These are phyloP conservation scores for Naganishia vaughanmartiniae DNA, from an alignment of 768 basidiomycete genomes.

Conservation along the genomic window DNA sequence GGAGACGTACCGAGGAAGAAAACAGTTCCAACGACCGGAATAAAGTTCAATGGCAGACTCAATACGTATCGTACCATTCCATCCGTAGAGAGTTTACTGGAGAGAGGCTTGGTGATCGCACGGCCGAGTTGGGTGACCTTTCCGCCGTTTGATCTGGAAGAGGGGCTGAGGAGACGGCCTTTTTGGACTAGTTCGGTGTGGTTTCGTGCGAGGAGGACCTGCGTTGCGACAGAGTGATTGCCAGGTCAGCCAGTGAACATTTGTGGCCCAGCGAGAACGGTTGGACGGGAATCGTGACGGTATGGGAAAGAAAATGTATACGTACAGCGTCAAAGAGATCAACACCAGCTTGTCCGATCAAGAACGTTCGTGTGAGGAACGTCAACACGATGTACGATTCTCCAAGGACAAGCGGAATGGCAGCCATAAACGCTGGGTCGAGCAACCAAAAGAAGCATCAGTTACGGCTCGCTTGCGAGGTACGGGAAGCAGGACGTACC, in stretches of 20 bases:
- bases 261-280: background rate
- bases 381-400: constrained; percentile 55
- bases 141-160: constrained; percentile 38
- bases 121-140: constrained; percentile 58
- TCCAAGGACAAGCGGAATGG: constrained; percentile 57
- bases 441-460: background rate
- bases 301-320: background rate
- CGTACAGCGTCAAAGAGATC: constrained; percentile 58
- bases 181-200: constrained; percentile 54
- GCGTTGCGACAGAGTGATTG: background rate
- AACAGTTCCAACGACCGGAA: constrained; percentile 66
- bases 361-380: constrained; percentile 57
- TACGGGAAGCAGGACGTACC: constrained; percentile 48
- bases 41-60: constrained; percentile 66
- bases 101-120: constrained; percentile 55
- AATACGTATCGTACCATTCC: constrained; percentile 61
- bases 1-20: constrained; percentile 57
- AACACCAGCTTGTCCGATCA: constrained; percentile 55
- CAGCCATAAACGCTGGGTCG: constrained; percentile 56
- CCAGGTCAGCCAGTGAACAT: background rate
- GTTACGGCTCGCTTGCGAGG: too few species aligned
- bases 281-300: background rate
- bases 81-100: constrained; percentile 49
- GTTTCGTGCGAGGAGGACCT: constrained; percentile 54
- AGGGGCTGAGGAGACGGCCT: constrained; percentile 51